A percentile compares a stretch with the other conserved stretches of the same genome.
phyloP scores from a whole-genome alignment of 2,329 filamentous ascomycete species.

The Fusarium bulbicola region DNA sequence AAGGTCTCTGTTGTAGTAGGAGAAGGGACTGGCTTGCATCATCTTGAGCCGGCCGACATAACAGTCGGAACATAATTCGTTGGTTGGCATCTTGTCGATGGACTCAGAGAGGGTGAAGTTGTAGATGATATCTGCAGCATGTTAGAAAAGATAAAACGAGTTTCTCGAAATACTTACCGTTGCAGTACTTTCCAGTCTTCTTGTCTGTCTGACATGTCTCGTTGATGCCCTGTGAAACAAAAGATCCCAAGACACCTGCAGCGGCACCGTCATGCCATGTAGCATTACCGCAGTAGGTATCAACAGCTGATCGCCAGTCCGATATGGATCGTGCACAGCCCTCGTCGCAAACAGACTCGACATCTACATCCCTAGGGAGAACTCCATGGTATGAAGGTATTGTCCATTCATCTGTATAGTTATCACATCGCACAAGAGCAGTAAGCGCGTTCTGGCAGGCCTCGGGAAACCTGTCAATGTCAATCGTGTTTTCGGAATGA shows the following conservation, averaged over 20 bases:
- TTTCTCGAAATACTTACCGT: conserved; percentile 4
- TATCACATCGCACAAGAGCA: conserved; percentile 2
- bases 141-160: not conserved
- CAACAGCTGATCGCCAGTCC: not conserved
- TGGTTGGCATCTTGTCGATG: conserved; percentile 6
- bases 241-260: not conserved
- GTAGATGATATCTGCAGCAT: not conserved
- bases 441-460: conserved; percentile 14
- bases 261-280: conserved; percentile 3
- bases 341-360: conserved; percentile 1
- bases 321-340: not conserved
- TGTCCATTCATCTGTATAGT: not conserved
- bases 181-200: conserved; percentile 20
- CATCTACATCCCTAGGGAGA: not conserved
- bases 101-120: not conserved
- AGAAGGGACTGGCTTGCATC: conserved; percentile 21
- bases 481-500: not conserved
- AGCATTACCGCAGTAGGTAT: not conserved
- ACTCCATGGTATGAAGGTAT: not conserved
- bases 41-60: conserved; percentile 21
- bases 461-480: not conserved
- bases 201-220: conserved; percentile 14
- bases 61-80: conserved; percentile 18
- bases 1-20: not conserved
- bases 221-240: conserved; percentile 12